Evolutionary conservation across 805 yeast genomes (phyloP), one percentile per base, ranked within the genome.

Genomic region (Starmera amethionina): DNA sequence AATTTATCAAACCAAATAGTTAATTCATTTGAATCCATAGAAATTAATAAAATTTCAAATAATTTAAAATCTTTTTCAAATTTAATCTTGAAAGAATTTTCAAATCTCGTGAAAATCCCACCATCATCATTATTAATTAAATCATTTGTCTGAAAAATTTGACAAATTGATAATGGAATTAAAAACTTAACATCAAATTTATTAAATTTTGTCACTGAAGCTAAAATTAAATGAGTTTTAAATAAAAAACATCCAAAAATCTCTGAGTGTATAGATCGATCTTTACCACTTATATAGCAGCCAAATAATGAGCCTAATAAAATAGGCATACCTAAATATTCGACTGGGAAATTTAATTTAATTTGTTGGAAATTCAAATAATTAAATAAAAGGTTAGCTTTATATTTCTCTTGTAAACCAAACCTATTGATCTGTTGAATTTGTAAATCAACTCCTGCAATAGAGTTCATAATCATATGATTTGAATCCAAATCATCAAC

Each of bases 151-250:
- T 41, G 41, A n/a, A 51, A 33, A 9, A 67, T 12, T 34, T 47
- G 46, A 40, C 64, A 50, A 31, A 55, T 58, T 6, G 67, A 47
- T 29, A 75, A 53, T 1, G 83, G 79, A 8, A 78, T 60, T 12
- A 76, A 63, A 45, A 75, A 72, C 13, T 56, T 59, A 6, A 73
- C 62, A 5, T 58, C 65, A 30, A 54, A 50, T 25, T 48, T 59
- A 8, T 47, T 41, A 12, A 40, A 38, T 43, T 55, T 58, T 19
- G 50, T 37, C 14, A 58, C 43, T 19, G 59, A 43, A 11, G 65
- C 56, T 30, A 73, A 42, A 1, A 77, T 46, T 25, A 77, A 49
- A 51, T 75, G 78, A 5, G 76, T 64, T 43, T 76, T 73, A 58
- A 72, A 76, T 16, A 75, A 48, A 34, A 75, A 34, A 52, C 64